These are phyloP conservation scores for Polytrichum formosum DNA, from an alignment of 225 moss, liverwort and hornwort species.

Conservation along the genomic window DNA sequence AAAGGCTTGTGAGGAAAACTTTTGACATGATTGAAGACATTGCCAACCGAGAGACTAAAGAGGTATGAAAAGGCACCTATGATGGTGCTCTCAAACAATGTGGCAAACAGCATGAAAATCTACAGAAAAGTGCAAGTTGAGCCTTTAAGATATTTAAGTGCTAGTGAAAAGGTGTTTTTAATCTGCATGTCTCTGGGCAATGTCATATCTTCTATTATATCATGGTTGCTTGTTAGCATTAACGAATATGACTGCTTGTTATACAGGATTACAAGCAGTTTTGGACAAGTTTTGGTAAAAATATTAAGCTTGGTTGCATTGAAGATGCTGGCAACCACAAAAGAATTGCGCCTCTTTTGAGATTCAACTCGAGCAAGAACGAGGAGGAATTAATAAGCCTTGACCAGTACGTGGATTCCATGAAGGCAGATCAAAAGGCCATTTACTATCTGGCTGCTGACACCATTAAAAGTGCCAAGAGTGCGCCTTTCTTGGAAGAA, in stretches of 20 bases:
- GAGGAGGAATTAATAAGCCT: constrained; percentile 75
- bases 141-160: no score
- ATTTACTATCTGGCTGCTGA: constrained; percentile 89
- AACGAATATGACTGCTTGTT: not conserved
- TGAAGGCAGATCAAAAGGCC: constrained; percentile 84
- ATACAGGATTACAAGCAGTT: constrained; percentile 91
- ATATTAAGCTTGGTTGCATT: constrained; percentile 85
- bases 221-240: no score
- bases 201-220: no score
- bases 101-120: no score
- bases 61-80: constrained; percentile 32
- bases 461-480: constrained; percentile 86
- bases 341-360: constrained; percentile 71
- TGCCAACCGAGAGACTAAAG: constrained; percentile 74
- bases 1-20: constrained; percentile 86
- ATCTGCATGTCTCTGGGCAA: no score
- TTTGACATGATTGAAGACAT: constrained; percentile 97
- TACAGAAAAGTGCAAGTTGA: no score
- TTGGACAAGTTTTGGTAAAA: constrained; percentile 96
- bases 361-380: constrained; percentile 75
- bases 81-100: no score
- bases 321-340: constrained; percentile 90
- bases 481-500: constrained; percentile 93
- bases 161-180: no score
- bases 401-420: constrained; percentile 73